These are phyloP conservation scores for Trichoderma sp. DNA, from an alignment of 2,329 filamentous ascomycete genomes.

Conservation along the genomic window DNA sequence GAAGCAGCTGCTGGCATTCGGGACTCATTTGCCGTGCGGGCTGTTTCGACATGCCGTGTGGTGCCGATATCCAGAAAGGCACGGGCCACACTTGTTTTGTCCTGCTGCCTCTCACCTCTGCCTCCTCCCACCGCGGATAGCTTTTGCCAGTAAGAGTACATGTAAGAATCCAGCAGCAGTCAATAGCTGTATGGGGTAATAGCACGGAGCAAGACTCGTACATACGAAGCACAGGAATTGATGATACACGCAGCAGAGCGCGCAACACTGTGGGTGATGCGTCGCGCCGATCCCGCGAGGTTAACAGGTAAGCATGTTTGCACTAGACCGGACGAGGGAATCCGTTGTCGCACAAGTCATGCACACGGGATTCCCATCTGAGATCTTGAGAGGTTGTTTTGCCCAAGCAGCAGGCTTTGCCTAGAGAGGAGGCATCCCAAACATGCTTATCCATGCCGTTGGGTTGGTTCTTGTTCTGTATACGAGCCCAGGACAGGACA, in stretches of 20 bases:
- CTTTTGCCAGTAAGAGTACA: background rate
- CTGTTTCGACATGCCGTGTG: conserved; percentile 8
- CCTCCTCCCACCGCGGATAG: no score
- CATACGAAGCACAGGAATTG: background rate
- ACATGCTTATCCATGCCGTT: conserved; percentile 8
- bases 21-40: conserved; percentile 13
- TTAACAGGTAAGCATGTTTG: conserved; percentile 18
- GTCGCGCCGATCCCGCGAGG: conserved; percentile 14
- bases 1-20: conserved; percentile 6
- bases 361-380: background rate
- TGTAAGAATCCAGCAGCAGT: background rate
- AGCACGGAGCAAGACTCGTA: background rate
- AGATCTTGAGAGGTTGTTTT: background rate
- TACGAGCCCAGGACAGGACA: background rate
- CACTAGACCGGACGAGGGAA: background rate
- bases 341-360: background rate
- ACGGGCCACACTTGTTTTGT: conserved; percentile 13
- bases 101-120: background rate
- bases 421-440: background rate
- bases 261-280: background rate
- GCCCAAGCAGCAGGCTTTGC: background rate
- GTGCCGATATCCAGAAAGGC: conserved; percentile 18
- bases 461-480: background rate
- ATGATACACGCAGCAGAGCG: no score
- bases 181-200: background rate